Evolutionary conservation across 2,329 filamentous ascomycete genomes (phyloP), one percentile per base, ranked within the genome.

Genomic region (Periconia digitata): DNA sequence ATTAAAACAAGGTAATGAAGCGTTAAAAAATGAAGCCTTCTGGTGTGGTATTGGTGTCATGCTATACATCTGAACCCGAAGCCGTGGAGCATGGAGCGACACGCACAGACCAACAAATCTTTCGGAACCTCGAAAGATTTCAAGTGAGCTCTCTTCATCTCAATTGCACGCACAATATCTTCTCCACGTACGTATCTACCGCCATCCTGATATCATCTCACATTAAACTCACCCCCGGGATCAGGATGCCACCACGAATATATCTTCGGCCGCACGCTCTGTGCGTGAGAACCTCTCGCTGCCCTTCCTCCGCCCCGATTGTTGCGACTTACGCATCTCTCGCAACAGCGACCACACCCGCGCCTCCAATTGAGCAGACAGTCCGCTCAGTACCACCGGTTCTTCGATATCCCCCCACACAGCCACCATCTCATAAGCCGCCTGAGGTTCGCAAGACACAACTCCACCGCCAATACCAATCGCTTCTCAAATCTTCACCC

Each of bases 381-480:
- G 70, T 71, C 39, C 65, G 64, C 46, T 73, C 76, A 1, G 59
- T 66, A 45, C 64, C 74, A 6, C 73, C 78, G 24, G 74, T 83
- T 18, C 66, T 75, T 24, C 75, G 76, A 62, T 80, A 77, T 58
- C 79, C 82, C 44, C 67, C 85, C 0, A 87, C 85, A 1, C 91
- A 96, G 72, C 92, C 92, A 2, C 90, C 90, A 3, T 95, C 89
- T 46, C 87, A 95, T 69, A 89, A 92, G 68, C 87, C 86, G 17
- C 83, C 92, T 40, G 88, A 95, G 68, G 87, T 87, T 64, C 87
- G 92, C 70, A 96, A 97, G 76, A 87, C 91, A 15, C 94, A 99
- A 74, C 80, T 97, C 17, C 83, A 87, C 58, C 85, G 92, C 49
- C 85, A 88, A 62, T 96, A 96, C 74, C 90, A 92, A 43, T 94